These are phyloP conservation scores for Phytophthora quininea DNA, from an alignment of 352 stramenopile species.

Conservation along the genomic window DNA sequence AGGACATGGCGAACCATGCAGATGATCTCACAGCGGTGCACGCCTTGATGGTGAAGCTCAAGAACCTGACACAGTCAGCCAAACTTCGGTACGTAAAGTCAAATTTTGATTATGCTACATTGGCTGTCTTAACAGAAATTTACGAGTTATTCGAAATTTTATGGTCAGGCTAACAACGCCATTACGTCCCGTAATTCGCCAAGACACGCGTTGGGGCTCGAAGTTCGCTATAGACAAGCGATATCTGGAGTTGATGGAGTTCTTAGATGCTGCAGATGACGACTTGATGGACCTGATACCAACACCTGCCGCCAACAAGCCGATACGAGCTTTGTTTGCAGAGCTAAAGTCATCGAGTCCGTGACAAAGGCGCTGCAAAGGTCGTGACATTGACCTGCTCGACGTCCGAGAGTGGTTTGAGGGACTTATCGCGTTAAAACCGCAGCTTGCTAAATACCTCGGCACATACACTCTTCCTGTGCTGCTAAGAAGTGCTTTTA, in stretches of 20 bases:
- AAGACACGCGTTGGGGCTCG: too few species aligned
- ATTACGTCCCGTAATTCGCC: too few species aligned
- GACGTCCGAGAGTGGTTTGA: slow-evolving; percentile 1
- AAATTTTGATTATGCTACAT: too few species aligned
- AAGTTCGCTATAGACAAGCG: not conserved
- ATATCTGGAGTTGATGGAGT: not conserved
- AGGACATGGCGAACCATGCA: not conserved
- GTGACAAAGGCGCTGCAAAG: slow-evolving; percentile 1
- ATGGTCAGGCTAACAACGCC: too few species aligned
- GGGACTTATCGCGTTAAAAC: not conserved
- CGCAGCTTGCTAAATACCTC: not conserved
- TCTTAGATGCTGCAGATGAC: not conserved
- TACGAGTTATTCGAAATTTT: too few species aligned
- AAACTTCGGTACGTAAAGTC: too few species aligned
- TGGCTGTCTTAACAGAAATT: too few species aligned
- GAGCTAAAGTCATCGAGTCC: not conserved
- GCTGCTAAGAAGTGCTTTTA: not conserved
- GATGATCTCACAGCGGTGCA: too few species aligned
- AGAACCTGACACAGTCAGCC: too few species aligned
- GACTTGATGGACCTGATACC: not conserved
- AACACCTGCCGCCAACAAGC: not conserved
- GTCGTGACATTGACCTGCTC: not conserved
- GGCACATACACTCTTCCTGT: not conserved
- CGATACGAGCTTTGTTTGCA: not conserved
- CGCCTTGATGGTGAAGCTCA: too few species aligned